phyloP scores from a whole-genome alignment of 2,329 filamentous ascomycete species.

The Alternaria panax region DNA sequence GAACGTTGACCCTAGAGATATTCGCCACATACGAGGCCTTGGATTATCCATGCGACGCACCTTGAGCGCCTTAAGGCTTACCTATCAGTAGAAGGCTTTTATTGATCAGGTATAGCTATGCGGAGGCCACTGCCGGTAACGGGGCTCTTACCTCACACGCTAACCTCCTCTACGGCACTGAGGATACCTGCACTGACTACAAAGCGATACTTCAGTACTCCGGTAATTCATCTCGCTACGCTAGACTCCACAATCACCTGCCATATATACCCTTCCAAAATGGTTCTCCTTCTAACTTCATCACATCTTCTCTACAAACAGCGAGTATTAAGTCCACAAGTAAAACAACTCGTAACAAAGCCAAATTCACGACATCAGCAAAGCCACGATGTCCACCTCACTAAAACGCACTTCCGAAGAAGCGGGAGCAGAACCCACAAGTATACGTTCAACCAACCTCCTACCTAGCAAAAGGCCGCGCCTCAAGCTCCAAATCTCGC shows the following conservation, averaged over 20 bases:
- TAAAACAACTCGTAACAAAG: not conserved
- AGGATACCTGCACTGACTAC: not conserved
- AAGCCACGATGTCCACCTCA: not conserved
- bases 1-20: not conserved
- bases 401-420: constrained; percentile 8
- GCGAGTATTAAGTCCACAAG: not conserved
- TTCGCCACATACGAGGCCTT: not conserved
- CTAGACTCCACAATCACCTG: not conserved
- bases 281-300: not conserved
- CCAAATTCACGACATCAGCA: not conserved
- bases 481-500: constrained; percentile 28
- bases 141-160: not conserved
- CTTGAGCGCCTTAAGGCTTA: not conserved
- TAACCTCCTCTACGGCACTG: not conserved
- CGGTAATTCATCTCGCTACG: not conserved
- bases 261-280: not conserved
- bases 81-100: not conserved
- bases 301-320: not conserved
- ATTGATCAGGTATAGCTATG: not conserved
- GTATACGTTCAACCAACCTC: not conserved
- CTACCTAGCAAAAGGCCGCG: not conserved
- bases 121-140: not conserved
- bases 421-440: not conserved
- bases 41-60: not conserved
- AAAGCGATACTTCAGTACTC: not conserved